Base-by-base conservation (phyloP, 306 rosid species). In the Bauhinia variegata region DNA sequence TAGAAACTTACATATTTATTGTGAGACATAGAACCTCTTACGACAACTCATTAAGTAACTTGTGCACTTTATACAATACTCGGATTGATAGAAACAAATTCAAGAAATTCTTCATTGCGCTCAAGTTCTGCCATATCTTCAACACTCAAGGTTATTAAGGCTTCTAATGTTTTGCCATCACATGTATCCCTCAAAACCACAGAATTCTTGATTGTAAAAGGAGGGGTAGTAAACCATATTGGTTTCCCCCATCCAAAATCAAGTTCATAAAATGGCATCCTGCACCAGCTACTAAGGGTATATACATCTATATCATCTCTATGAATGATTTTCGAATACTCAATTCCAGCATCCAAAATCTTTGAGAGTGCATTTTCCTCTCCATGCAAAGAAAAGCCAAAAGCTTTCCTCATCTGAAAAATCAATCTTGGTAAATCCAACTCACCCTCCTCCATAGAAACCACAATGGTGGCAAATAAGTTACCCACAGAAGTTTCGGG, bases 221-320 rank as follows among this genome's bases (percentile, higher is more conserved):
- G 8, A 31, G 52, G 34, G 11, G 47, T 8, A 23, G 15, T 67
- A 14, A 73, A 37, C 83, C 83, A 78, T 7, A 6, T 63, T 10
- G 83, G 83, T 11, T 68, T 61, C 12, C 83, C 81, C 81, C 77
- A 65, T 32, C 81, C 81, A 58, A 77, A 77, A 52, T 77, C 81
- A 2, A 37, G 14, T 3, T 70, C 65, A 5, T 77, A 71, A 7
- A 77, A 7, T 2, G 8, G 12, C 14, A 58, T 58, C 38, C 56
- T 53, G 5, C 75, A 73, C 75, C 68, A 73, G 34, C 83, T 68
- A 3, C 75, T 30, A 48, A 46, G 68, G 8, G 0, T 13, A 6
- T 60, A 60, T 5, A 17, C 14, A 11, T 60, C 41, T 31, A 36
- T 49, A 4, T 14, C 54, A 15, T 70, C 59, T 30, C 55, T 32